A percentile compares a stretch with the other conserved stretches of the same genome.
Conservation (phyloP, 352 stramenopile species). For the Phytophthora capsici region DNA sequence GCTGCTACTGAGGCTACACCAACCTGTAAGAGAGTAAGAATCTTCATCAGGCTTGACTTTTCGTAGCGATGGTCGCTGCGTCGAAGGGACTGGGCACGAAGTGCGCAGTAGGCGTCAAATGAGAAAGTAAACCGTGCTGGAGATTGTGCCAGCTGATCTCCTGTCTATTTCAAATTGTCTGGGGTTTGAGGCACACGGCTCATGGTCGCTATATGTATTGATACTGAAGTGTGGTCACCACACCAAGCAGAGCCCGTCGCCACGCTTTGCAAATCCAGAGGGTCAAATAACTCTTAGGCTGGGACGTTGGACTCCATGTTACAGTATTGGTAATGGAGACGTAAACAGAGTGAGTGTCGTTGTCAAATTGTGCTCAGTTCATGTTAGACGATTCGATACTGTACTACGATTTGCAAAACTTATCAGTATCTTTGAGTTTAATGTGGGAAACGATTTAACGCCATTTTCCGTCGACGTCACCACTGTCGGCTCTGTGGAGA, state of each 20-base stretch:
- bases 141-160: not conserved
- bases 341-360: too few relatives aligned
- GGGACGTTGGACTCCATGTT: not conserved
- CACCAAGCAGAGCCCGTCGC: not conserved
- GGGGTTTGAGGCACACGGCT: not conserved
- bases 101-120: constrained; percentile 16
- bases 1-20: not conserved
- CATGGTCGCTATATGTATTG: not conserved
- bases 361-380: too few relatives aligned
- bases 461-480: constrained; percentile 60
- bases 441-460: constrained; percentile 71
- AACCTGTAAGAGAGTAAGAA: constrained; percentile 10
- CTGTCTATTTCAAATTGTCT: not conserved
- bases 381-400: too few relatives aligned
- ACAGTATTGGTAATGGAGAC: too few relatives aligned
- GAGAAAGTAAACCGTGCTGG: not conserved
- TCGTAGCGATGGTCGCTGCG: not conserved
- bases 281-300: not conserved
- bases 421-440: too few relatives aligned
- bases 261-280: constrained; percentile 4
- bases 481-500: constrained; percentile 74
- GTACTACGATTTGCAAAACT: too few relatives aligned
- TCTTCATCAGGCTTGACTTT: constrained; percentile 17
- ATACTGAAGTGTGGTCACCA: too few relatives aligned
- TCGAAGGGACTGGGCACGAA: constrained; percentile 5